Conservation (phyloP, 768 basidiomycete genomes). For the Auricularia auricula-judae region DNA sequence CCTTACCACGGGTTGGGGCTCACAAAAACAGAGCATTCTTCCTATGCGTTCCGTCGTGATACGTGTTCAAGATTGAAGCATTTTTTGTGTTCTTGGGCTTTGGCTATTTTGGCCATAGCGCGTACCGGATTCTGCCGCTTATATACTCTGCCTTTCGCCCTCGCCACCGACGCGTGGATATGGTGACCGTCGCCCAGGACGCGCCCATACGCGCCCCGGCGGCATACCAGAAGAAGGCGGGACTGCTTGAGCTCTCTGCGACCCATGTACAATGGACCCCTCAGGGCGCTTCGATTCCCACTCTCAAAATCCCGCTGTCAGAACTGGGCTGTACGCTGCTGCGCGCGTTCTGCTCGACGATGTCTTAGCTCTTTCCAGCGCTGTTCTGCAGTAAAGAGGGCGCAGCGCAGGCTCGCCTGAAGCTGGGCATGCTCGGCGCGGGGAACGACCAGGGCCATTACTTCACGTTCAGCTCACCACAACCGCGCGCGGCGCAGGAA, state of each 20-base stretch:
- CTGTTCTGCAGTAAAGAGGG: constrained; percentile 82
- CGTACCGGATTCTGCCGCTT: no score
- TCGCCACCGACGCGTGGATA: no score
- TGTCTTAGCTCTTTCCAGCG: constrained; percentile 30
- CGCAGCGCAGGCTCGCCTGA: constrained; percentile 66
- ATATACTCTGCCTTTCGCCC: no score
- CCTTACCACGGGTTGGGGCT: background rate
- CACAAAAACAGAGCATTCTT: background rate
- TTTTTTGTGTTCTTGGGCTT: no score
- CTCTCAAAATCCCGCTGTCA: constrained; percentile 49
- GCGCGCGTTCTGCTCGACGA: background rate
- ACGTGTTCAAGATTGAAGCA: no score
- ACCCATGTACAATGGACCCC: constrained; percentile 71
- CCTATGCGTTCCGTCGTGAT: background rate
- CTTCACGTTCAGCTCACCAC: constrained; percentile 62
- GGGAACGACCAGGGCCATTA: constrained; percentile 59
- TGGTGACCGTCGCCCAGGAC: background rate
- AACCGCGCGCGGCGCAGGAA: constrained; percentile 50
- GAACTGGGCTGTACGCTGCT: constrained; percentile 49
- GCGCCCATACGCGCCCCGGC: constrained; percentile 38
- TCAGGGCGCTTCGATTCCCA: constrained; percentile 52
- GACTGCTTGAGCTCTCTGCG: constrained; percentile 64
- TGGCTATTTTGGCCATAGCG: no score
- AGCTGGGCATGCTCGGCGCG: constrained; percentile 50
- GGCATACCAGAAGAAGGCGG: constrained; percentile 74